Evolutionary conservation across 2,329 filamentous ascomycete genomes (phyloP).

Genomic region (Fusarium irregulare): DNA sequence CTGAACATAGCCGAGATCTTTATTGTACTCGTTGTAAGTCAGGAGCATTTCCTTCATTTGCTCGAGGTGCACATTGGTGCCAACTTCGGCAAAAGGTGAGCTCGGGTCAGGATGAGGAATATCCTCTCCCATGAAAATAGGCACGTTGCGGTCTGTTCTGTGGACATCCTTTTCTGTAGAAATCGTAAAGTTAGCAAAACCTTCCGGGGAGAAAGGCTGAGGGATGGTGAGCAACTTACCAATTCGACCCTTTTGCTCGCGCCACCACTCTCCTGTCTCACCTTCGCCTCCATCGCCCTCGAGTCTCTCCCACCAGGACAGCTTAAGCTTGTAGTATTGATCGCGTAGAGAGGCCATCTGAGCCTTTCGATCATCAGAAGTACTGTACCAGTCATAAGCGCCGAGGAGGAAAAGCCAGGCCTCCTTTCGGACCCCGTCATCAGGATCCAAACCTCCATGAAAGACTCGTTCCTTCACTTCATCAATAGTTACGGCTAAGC

Average conservation of each 20-base stretch:
- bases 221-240: constrained; percentile 68
- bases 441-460: constrained; percentile 87
- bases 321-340: constrained; percentile 94
- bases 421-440: constrained; percentile 94
- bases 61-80: constrained; percentile 97
- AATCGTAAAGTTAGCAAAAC: constrained; percentile 28
- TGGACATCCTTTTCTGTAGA: constrained; percentile 95
- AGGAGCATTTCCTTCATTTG: constrained; percentile 99
- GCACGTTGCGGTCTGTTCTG: constrained; percentile 91
- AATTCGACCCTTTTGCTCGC: constrained; percentile 91
- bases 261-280: constrained; percentile 94
- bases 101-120: constrained; percentile 96
- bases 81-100: constrained; percentile 90
- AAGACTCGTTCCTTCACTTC: constrained; percentile 98
- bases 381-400: constrained; percentile 94
- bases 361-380: constrained; percentile 83
- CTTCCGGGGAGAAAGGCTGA: constrained; percentile 7
- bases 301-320: constrained; percentile 94
- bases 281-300: constrained; percentile 82
- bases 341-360: constrained; percentile 88
- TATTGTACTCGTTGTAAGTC: constrained; percentile 98
- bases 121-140: constrained; percentile 96
- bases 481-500: constrained; percentile 82
- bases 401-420: constrained; percentile 95
- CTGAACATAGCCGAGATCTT: constrained; percentile 94